Base-by-base conservation (phyloP, 306 rosid genomes). In the Hippophae tibetana region DNA sequence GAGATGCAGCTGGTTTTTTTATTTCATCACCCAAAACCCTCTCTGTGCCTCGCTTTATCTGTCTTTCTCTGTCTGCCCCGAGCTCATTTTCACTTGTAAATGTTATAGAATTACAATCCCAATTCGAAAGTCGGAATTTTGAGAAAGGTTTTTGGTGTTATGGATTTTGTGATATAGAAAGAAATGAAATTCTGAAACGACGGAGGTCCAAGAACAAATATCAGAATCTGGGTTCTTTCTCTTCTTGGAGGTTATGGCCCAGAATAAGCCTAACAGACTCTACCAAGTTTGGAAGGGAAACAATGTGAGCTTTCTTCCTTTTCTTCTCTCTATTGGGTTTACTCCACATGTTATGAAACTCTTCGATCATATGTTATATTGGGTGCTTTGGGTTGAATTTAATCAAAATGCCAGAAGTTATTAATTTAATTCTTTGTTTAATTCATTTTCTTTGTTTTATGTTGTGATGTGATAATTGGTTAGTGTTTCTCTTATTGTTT, bases 211-310 rank as follows among this genome's bases (percentile, higher is more conserved):
- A 74, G 70, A 61, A 67, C 47, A 60, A 52, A 59, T 60, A 54
- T 71, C 62, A 49, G 47, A 70, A 64, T 9, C 59, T 68, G 74
- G 81, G 67, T 59, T 74, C 31, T 73, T 64, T 70, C 65, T 59
- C 60, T 62, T 71, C 74, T 18, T 38, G 43, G 14, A 52, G 49
- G 44, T 49, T 61, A 75, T 71, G 78, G 69, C 56, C 57, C 81
- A 61, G 41, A 64, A 78, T 52, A 43, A 69, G 45, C 68, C 73
- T 69, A 73, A 52, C 66, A 85, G 96, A 72, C 79, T 92, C 51
- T 88, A 92, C 72, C 84, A 85, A 85, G 93, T 76, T 52, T 92
- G 99, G 96, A 81, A 82, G 65, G 96, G 99, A 73, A 78, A 75
- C 77, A 92, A 92, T 65, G 99, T 92, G 71, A 80, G 95, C 78